Conservation (phyloP, 169 alveolate species). For the Condylostoma magnum region DNA sequence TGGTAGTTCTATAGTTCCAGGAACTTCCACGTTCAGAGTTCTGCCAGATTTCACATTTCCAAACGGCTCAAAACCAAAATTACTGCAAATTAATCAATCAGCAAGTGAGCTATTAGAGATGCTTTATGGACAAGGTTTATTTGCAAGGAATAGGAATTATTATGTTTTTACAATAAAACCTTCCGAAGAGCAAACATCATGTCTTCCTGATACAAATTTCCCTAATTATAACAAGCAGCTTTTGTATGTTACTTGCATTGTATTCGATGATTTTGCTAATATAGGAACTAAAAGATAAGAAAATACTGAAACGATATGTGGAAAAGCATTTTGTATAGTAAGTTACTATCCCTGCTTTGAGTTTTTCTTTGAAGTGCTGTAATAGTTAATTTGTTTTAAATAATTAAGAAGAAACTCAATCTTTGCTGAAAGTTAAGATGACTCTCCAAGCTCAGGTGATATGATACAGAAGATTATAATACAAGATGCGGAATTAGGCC, state of each 20-base stretch:
- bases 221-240: not conserved
- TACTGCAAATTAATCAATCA: not conserved
- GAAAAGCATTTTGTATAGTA: not conserved
- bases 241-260: not conserved
- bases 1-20: no score
- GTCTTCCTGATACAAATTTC: no score
- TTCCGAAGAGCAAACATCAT: not conserved
- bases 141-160: not conserved
- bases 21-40: no score
- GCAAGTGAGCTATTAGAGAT: slow-evolving; percentile 10
- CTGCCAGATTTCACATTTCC: slow-evolving; percentile 33
- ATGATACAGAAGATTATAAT: no score
- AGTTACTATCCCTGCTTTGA: slow-evolving; percentile 12
- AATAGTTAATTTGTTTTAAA: not conserved
- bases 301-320: slow-evolving; percentile 12
- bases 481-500: no score
- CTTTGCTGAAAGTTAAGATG: not conserved
- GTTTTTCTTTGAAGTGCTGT: not conserved
- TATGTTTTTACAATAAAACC: slow-evolving; percentile 30
- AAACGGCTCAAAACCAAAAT: slow-evolving; percentile 2
- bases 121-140: not conserved
- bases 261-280: slow-evolving; percentile 10
- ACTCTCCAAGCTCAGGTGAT: no score
- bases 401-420: not conserved
- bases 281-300: not conserved